These are phyloP conservation scores for Entrophospora sp. DNA, from an alignment of 192 early-diverging fungal genomes.

Conservation along the genomic window DNA sequence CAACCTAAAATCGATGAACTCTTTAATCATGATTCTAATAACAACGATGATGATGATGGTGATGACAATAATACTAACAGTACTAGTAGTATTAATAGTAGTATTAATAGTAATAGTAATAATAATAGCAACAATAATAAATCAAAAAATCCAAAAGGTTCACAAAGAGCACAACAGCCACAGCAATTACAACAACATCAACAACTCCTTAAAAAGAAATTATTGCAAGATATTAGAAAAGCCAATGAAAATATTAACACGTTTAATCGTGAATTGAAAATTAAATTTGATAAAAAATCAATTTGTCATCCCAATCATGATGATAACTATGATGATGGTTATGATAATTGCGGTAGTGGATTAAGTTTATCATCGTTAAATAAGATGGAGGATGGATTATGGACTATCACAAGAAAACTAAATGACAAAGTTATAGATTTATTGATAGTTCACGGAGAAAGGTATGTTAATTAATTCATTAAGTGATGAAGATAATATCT, in stretches of 20 bases:
- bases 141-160: not conserved
- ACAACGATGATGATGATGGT: too few species aligned
- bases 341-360: too few species aligned
- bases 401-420: not conserved
- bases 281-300: not conserved
- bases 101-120: too few species aligned
- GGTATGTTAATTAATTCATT: too few species aligned
- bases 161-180: not conserved
- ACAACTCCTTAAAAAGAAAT: not conserved
- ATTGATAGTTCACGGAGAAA: conserved; percentile 1
- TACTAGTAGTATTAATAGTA: too few species aligned
- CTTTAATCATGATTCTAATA: too few species aligned
- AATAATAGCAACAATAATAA: not conserved
- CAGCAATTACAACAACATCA: not conserved
- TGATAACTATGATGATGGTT: too few species aligned
- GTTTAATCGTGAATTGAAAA: conserved; percentile 1
- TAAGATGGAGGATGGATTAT: not conserved
- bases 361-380: not conserved
- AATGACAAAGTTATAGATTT: not conserved
- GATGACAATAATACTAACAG: too few species aligned
- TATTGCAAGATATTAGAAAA: not conserved
- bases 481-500: too few species aligned
- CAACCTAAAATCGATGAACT: too few species aligned
- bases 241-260: not conserved
- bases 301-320: not conserved